Percentiles rank a stretch among this genome's conserved stretches.
Evolutionary conservation across 179 eudicot genomes (phyloP).

Genomic region (Silene vulgaris): DNA sequence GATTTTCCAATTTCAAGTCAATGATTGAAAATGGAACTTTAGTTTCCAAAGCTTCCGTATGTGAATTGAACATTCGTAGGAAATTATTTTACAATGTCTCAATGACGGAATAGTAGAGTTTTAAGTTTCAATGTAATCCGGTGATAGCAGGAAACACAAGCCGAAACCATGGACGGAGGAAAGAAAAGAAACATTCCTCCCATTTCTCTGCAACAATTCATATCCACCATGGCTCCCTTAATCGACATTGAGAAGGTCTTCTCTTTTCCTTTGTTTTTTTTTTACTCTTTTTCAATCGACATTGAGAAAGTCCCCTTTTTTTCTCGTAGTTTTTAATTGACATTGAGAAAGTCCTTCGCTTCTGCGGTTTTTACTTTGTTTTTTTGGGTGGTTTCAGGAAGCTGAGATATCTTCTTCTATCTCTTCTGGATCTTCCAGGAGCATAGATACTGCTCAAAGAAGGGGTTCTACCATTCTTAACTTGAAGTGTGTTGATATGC

Average conservation of each 20-base stretch:
- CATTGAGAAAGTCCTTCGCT: not conserved
- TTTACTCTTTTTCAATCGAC: constrained; percentile 39
- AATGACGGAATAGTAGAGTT: too few relatives aligned
- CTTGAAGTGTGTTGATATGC: constrained; percentile 89
- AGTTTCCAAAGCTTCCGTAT: too few relatives aligned
- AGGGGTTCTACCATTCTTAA: constrained; percentile 80
- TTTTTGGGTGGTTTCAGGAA: constrained; percentile 38
- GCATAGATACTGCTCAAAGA: constrained; percentile 68
- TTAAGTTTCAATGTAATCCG: not conserved
- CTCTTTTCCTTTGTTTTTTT: not conserved
- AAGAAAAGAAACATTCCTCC: constrained; percentile 42
- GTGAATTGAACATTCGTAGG: too few relatives aligned
- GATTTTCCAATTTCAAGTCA: too few relatives aligned
- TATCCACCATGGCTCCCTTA: constrained; percentile 71
- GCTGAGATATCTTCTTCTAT: constrained; percentile 84
- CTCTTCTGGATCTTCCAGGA: constrained; percentile 64
- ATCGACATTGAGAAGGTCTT: constrained; percentile 87
- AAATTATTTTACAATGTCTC: too few relatives aligned
- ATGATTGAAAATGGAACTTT: too few relatives aligned
- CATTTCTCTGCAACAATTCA: constrained; percentile 66
- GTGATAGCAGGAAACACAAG: not conserved
- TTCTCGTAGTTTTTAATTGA: not conserved
- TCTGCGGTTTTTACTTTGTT: not conserved
- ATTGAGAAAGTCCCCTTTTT: constrained; percentile 62
- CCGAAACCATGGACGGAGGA: constrained; percentile 33